A percentile compares a stretch with the other conserved stretches of the same genome.
Conservation (phyloP, 768 basidiomycete species). For the Rhizopogon vesiculosus region DNA sequence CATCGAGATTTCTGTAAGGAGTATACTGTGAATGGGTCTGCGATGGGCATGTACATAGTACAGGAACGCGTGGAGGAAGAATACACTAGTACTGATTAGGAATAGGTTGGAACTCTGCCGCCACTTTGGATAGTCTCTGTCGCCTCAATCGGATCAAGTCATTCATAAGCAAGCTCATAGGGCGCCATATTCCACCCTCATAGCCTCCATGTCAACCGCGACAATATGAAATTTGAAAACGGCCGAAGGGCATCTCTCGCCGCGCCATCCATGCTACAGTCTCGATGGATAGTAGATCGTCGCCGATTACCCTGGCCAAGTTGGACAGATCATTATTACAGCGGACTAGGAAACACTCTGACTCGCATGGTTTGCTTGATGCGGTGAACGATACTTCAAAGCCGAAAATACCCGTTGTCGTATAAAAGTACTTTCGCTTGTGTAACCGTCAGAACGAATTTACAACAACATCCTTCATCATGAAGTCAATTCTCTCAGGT, state of each 20-base stretch:
- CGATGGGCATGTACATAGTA: no score
- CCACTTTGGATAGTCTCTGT: not conserved
- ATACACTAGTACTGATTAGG: no score
- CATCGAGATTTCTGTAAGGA: no score
- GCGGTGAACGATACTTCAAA: not conserved
- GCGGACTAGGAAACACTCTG: not conserved
- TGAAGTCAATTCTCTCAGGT: conserved; percentile 8
- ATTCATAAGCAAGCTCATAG: not conserved
- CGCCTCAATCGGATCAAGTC: no score
- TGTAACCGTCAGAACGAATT: not conserved
- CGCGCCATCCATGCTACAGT: not conserved
- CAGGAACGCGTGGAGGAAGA: no score
- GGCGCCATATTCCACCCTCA: not conserved
- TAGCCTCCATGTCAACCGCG: not conserved
- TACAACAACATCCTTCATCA: conserved; percentile 5
- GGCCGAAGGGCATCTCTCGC: not conserved
- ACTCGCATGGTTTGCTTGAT: not conserved
- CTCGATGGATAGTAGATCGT: not conserved
- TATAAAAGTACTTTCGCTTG: not conserved
- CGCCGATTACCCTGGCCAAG: not conserved
- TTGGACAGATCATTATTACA: not conserved
- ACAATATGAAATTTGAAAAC: not conserved
- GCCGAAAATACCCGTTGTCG: not conserved
- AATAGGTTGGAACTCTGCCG: no score
- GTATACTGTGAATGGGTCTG: no score